phyloP scores from a whole-genome alignment of 106 monocot genomes.

The Dendrobium huoshanense region DNA sequence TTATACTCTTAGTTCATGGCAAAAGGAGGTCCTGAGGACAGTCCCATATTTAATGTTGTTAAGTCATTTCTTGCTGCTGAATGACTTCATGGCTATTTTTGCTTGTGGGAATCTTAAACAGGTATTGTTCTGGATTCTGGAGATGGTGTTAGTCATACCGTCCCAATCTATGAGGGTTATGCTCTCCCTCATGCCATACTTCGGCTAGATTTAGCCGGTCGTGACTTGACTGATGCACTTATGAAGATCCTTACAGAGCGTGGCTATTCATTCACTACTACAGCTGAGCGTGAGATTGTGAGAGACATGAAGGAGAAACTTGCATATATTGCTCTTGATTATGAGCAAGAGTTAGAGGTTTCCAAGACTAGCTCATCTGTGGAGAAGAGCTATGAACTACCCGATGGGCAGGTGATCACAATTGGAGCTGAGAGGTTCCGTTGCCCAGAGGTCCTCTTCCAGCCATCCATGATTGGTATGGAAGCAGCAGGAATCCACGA shows the following conservation, averaged over 20 bases:
- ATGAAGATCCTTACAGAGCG: conserved; percentile 9
- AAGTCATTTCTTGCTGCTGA: too few relatives aligned
- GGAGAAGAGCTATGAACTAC: conserved; percentile 6
- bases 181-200: conserved; percentile 12
- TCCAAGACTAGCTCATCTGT: neutral
- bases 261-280: conserved; percentile 9
- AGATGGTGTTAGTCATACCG: conserved; percentile 13
- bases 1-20: too few relatives aligned
- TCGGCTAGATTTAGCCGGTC: conserved; percentile 4
- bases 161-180: conserved; percentile 14
- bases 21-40: too few relatives aligned
- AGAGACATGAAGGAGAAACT: conserved; percentile 12
- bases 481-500: conserved; percentile 9
- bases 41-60: too few relatives aligned
- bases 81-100: neutral
- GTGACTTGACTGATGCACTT: conserved; percentile 1
- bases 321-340: conserved; percentile 2
- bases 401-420: conserved; percentile 4
- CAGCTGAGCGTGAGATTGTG: conserved; percentile 10
- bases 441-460: conserved; percentile 8
- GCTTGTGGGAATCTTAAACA: neutral
- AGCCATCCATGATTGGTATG: conserved; percentile 5
- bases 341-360: neutral
- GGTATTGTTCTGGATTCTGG: conserved; percentile 14
- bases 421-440: conserved; percentile 9